phyloP scores from a whole-genome alignment of 2,329 filamentous ascomycete genomes.

The Trichoderma sp. region DNA sequence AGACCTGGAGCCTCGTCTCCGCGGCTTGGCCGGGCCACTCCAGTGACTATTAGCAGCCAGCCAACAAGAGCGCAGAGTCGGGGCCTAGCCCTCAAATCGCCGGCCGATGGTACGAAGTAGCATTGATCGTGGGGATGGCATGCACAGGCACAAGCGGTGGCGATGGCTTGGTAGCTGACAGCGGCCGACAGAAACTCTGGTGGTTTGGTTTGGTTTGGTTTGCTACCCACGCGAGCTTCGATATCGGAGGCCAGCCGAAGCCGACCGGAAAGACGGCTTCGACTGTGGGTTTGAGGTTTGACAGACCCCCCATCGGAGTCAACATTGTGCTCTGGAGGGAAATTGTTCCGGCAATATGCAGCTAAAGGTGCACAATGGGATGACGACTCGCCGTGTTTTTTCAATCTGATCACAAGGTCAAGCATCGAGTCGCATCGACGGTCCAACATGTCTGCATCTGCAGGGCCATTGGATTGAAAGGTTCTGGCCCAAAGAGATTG shows the following conservation, averaged over 20 bases:
- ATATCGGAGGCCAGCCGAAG: constrained; percentile 2
- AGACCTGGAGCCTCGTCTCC: constrained; percentile 4
- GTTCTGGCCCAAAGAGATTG: neutral
- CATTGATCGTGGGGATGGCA: neutral
- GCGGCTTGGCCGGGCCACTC: neutral
- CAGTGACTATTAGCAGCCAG: neutral
- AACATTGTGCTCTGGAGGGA: neutral
- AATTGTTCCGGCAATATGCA: neutral
- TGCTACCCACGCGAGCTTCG: neutral
- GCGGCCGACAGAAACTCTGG: neutral
- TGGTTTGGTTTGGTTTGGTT: neutral
- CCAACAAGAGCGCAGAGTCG: neutral
- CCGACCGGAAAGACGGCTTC: neutral
- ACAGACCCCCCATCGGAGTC: neutral
- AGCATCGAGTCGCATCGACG: neutral
- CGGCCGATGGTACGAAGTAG: neutral
- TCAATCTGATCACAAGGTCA: neutral
- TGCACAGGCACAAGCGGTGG: neutral
- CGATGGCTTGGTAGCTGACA: constrained; percentile 1
- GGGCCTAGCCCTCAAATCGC: neutral
- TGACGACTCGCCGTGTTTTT: neutral
- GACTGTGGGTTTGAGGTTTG: neutral
- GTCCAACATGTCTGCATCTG: neutral
- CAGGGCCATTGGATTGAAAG: neutral
- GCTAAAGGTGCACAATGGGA: neutral